A percentile compares a stretch with the other conserved stretches of the same genome.
phyloP scores from a whole-genome alignment of 169 alveolate species.

The Eimeria sp. region DNA sequence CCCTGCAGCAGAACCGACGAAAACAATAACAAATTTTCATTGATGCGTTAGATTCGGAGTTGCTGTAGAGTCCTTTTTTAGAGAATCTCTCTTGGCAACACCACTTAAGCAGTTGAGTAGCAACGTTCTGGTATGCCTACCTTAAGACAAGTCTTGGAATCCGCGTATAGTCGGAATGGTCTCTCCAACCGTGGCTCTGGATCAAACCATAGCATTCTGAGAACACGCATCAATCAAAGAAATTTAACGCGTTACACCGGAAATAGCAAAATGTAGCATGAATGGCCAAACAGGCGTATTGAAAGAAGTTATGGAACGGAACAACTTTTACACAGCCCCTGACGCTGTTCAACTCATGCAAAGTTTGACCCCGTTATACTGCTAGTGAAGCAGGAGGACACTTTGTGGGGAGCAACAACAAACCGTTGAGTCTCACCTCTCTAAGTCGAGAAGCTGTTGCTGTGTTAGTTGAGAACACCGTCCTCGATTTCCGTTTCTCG shows the following conservation, averaged over 20 bases:
- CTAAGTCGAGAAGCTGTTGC: conserved; percentile 57
- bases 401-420: not conserved
- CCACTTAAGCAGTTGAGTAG: too few relatives aligned
- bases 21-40: not conserved
- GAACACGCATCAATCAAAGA: not conserved
- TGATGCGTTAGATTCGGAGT: not conserved
- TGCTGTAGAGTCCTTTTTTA: not conserved
- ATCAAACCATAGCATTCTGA: conserved; percentile 85
- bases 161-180: conserved; percentile 83
- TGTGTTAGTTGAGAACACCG: conserved; percentile 40
- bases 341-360: not conserved
- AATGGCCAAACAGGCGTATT: not conserved
- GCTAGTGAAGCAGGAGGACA: not conserved
- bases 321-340: not conserved
- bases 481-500: conserved; percentile 6
- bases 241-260: too few relatives aligned
- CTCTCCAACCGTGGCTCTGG: conserved; percentile 85
- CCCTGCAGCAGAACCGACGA: conserved; percentile 65
- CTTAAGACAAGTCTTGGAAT: conserved; percentile 83
- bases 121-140: not conserved
- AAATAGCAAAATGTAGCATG: too few relatives aligned
- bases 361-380: not conserved
- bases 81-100: not conserved
- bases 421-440: conserved; percentile 36
- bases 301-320: not conserved